These are phyloP conservation scores for Verticillium isaacii DNA, from an alignment of 2,329 filamentous ascomycete species.

Conservation along the genomic window DNA sequence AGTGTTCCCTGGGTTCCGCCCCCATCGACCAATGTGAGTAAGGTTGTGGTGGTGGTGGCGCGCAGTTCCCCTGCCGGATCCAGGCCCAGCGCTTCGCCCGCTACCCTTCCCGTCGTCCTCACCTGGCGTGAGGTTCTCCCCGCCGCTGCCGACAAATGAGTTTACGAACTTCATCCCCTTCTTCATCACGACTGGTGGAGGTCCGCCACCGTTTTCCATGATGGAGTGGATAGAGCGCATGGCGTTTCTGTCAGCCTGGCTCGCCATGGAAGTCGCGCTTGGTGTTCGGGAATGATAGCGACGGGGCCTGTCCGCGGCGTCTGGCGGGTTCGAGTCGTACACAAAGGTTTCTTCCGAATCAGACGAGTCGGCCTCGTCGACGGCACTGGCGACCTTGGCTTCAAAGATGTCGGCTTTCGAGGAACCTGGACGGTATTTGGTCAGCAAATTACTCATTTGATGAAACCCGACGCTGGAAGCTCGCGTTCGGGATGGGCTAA, in stretches of 20 bases:
- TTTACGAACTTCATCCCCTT: conserved; percentile 97
- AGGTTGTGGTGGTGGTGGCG: conserved; percentile 82
- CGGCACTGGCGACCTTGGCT: conserved; percentile 90
- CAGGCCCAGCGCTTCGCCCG: conserved; percentile 50
- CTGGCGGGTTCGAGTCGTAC: conserved; percentile 94
- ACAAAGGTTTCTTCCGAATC: conserved; percentile 99
- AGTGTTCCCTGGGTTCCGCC: conserved; percentile 61
- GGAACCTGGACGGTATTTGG: conserved; percentile 55
- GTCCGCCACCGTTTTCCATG: conserved; percentile 51
- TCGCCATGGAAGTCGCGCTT: conserved; percentile 80
- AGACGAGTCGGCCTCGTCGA: conserved; percentile 93
- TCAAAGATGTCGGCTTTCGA: conserved; percentile 98
- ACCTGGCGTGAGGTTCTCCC: conserved; percentile 47
- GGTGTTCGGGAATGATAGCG: conserved; percentile 92
- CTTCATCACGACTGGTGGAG: conserved; percentile 55
- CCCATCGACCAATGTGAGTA: conserved; percentile 62
- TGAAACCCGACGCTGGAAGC: conserved; percentile 27
- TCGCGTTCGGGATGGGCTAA: conserved; percentile 15
- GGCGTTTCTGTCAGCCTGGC: conserved; percentile 58
- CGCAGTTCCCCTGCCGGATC: conserved; percentile 59
- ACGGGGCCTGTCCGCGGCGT: conserved; percentile 56
- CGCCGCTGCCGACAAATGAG: conserved; percentile 61
- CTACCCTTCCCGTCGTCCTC: conserved; percentile 65
- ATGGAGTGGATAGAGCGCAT: conserved; percentile 63
- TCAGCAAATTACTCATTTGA: conserved; percentile 40